A percentile compares a stretch with the other conserved stretches of the same genome.
phyloP scores from a whole-genome alignment of 148 eudicot genomes.

The Rhododendron mucronatum region DNA sequence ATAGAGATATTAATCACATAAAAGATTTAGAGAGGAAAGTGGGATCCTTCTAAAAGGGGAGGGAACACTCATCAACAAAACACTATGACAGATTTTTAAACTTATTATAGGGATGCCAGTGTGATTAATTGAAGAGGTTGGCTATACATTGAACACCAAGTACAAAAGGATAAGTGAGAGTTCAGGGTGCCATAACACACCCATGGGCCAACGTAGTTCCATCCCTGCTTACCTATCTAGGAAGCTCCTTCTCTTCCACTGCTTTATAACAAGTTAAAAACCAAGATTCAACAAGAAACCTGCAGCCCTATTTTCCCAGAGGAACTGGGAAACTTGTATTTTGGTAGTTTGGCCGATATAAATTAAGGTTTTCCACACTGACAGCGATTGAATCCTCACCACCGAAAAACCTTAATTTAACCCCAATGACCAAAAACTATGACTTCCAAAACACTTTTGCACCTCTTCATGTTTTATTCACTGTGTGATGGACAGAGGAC shows the following conservation, averaged over 20 bases:
- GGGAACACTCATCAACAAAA: too few relatives aligned
- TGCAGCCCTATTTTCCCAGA: neutral
- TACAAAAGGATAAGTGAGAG: neutral
- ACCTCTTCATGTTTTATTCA: neutral
- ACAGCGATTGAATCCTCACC: neutral
- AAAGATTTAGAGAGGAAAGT: neutral
- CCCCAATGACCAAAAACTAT: neutral
- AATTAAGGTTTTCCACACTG: neutral
- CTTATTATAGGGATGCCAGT: too few relatives aligned
- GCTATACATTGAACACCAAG: neutral
- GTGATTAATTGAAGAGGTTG: too few relatives aligned
- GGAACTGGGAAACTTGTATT: neutral
- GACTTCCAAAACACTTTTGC: neutral
- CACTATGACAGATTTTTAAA: too few relatives aligned
- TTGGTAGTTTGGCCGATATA: neutral
- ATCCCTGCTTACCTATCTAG: neutral
- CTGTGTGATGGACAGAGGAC: neutral
- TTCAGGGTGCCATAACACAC: neutral
- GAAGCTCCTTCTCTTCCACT: neutral
- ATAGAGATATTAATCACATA: neutral
- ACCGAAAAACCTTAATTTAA: neutral
- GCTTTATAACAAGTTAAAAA: neutral
- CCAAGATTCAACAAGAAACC: neutral
- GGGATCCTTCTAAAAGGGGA: neutral
- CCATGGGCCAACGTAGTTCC: neutral